These are phyloP conservation scores for Cladochytrium replicatum DNA, from an alignment of 192 early-diverging fungal genomes.

Conservation along the genomic window DNA sequence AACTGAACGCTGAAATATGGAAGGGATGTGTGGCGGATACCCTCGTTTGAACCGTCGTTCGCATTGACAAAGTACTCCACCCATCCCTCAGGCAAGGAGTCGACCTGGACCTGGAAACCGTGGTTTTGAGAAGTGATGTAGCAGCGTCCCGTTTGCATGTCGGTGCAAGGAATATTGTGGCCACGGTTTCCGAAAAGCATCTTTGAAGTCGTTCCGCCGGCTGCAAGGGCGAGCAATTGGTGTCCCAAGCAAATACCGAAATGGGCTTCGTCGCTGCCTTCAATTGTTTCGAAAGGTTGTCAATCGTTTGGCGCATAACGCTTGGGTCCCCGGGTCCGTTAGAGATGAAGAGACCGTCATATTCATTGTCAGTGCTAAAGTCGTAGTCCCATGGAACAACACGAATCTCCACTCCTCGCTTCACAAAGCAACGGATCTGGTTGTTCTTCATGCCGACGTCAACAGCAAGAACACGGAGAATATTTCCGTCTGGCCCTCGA, in stretches of 20 bases:
- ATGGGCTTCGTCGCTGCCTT: conserved; percentile 71
- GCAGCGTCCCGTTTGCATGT: conserved; percentile 90
- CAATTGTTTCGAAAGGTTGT: conserved; percentile 57
- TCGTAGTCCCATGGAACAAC: conserved; percentile 97
- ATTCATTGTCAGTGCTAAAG: conserved; percentile 64
- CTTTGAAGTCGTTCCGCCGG: conserved; percentile 87
- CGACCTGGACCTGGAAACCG: conserved; percentile 87
- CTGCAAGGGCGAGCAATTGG: conserved; percentile 87
- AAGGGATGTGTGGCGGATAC: conserved; percentile 79
- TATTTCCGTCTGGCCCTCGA: conserved; percentile 46
- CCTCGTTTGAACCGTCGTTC: conserved; percentile 98
- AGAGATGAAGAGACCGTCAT: conserved; percentile 78
- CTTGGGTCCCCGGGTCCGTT: conserved; percentile 98
- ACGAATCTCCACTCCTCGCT: conserved; percentile 85
- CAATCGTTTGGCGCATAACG: conserved; percentile 67
- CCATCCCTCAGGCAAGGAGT: conserved; percentile 60
- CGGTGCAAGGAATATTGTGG: conserved; percentile 98
- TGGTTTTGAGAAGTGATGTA: conserved; percentile 99
- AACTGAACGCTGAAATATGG: conserved; percentile 98
- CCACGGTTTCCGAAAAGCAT: conserved; percentile 99
- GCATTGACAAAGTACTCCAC: conserved; percentile 94
- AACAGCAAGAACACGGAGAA: conserved; percentile 79
- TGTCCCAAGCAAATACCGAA: conserved; percentile 99
- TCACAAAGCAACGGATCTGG: conserved; percentile 96
- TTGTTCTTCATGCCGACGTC: conserved; percentile 99